Base-by-base conservation (phyloP, 306 rosid genomes). In the Vicia sativa region DNA sequence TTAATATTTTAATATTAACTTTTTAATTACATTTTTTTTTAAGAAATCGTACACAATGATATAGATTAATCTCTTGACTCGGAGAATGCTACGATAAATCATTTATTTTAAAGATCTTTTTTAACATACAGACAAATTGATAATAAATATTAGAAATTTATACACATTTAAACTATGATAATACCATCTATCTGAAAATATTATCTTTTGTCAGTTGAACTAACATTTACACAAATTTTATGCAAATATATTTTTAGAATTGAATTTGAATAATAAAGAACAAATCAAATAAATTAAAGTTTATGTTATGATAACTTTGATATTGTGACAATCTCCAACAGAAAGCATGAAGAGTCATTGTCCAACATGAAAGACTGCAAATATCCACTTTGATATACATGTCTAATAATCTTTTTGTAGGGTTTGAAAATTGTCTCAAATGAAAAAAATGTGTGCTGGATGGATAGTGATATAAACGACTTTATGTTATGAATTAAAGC, bases 391-490 rank as follows among this genome's bases (percentile, higher is more conserved):
- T 72, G 60, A 31, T 46, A 46, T 58, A 25, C 49, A 61, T 70
- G 57, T 28, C 57, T 56, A 70, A 43, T 12, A 62, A 63, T 29
- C 29, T 52, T 60, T 10, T 50, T 29, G 18, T 62, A 34, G 43
- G 61, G 9, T 52, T 69, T 25, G n/a, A 41, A 53, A 43, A 34
- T 70, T 63, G 55, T 69, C 66, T 28, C 41, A 25, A 44, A 50
- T 11, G 42, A 53, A 45, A 62, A 59, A 11, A n/a, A 15, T 62
- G 44, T 53, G 50, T 55, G 80, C 68, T 63, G 72, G 72, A 70
- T 77, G 31, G 76, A 70, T 56, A 55, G 76, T 55, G 76, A 63
- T 56, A 45, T 25, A 46, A 14, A 50, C 18, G 42, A 39, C 59
- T 43, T 31, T 68, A 62, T 76, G 16, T 73, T 60, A 61, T 39